Percentiles rank a stretch among this genome's conserved stretches.
These are phyloP conservation scores for Kazachstania africana DNA, from an alignment of 805 yeast genomes.

Conservation along the genomic window DNA sequence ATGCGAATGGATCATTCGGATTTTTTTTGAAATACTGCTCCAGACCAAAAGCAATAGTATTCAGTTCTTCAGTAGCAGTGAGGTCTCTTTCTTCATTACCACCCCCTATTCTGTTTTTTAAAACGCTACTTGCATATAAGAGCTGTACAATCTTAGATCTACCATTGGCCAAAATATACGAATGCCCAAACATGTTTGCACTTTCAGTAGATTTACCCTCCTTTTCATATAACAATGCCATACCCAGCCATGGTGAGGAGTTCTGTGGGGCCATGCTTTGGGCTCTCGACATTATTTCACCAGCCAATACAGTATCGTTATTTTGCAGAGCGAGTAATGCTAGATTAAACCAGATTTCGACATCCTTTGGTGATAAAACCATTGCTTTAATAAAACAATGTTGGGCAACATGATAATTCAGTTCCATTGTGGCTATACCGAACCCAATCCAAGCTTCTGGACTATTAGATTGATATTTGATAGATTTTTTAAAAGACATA, in stretches of 20 bases:
- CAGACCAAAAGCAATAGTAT: constrained; percentile 58
- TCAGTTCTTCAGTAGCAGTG: constrained; percentile 50
- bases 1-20: constrained; percentile 47
- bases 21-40: constrained; percentile 48
- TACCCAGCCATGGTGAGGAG: constrained; percentile 74
- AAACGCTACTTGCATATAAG: constrained; percentile 52
- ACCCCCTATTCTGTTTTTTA: constrained; percentile 34
- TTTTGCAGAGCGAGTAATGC: constrained; percentile 63
- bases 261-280: constrained; percentile 74
- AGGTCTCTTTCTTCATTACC: constrained; percentile 41
- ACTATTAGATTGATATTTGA: constrained; percentile 58
- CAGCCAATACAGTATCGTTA: constrained; percentile 63
- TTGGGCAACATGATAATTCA: constrained; percentile 67
- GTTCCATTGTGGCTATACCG: constrained; percentile 60
- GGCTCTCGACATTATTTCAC: constrained; percentile 57
- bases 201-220: constrained; percentile 42
- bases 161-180: constrained; percentile 68
- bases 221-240: constrained; percentile 51
- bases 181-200: constrained; percentile 56
- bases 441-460: constrained; percentile 71
- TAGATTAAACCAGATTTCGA: constrained; percentile 66
- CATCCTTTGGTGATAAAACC: constrained; percentile 54
- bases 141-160: constrained; percentile 56
- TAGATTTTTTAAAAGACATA: constrained; percentile 48
- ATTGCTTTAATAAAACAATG: constrained; percentile 85